These are phyloP conservation scores for Boeremia lycopersici DNA, from an alignment of 2,329 filamentous ascomycete species.

Conservation along the genomic window DNA sequence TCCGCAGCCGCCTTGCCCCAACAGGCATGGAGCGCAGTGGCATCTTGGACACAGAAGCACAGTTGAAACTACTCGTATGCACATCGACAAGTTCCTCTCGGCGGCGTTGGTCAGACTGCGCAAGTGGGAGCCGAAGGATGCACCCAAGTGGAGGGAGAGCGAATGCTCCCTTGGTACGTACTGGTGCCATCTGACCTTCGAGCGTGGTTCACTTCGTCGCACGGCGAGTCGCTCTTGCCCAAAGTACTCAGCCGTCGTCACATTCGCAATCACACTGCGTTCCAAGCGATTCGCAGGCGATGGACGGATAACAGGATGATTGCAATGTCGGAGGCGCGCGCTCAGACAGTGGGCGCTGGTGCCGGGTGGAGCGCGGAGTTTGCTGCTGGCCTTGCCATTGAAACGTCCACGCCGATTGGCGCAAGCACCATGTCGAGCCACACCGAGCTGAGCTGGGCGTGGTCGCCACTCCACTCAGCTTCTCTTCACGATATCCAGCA, in stretches of 20 bases:
- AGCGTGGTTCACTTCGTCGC: conserved; percentile 6
- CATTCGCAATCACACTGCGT: conserved; percentile 24
- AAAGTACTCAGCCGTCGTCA: conserved; percentile 17
- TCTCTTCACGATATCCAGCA: neutral
- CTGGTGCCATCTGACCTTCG: conserved; percentile 15
- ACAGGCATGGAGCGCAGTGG: conserved; percentile 20
- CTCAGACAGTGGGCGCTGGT: conserved; percentile 24
- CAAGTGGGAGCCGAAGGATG: conserved; percentile 10
- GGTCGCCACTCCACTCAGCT: conserved; percentile 6
- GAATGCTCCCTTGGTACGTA: conserved; percentile 14
- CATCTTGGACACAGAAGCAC: conserved; percentile 10
- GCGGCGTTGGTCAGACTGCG: conserved; percentile 10
- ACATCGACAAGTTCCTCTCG: conserved; percentile 6
- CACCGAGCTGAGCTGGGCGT: conserved; percentile 2
- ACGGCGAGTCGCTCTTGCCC: conserved; percentile 21
- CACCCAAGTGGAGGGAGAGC: conserved; percentile 10
- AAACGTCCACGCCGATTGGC: conserved; percentile 19
- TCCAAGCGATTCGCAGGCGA: conserved; percentile 22
- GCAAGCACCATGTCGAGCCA: conserved; percentile 1
- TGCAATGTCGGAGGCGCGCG: conserved; percentile 31
- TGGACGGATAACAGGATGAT: conserved; percentile 19
- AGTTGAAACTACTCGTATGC: conserved; percentile 15
- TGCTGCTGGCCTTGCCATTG: conserved; percentile 17
- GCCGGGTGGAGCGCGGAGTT: conserved; percentile 18
- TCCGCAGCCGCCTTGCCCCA: conserved; percentile 14